Evolutionary conservation across 371 early-diverging fungal species (phyloP), one percentile per base, ranked within the genome.

Genomic region (Saksenaea vasiformis): DNA sequence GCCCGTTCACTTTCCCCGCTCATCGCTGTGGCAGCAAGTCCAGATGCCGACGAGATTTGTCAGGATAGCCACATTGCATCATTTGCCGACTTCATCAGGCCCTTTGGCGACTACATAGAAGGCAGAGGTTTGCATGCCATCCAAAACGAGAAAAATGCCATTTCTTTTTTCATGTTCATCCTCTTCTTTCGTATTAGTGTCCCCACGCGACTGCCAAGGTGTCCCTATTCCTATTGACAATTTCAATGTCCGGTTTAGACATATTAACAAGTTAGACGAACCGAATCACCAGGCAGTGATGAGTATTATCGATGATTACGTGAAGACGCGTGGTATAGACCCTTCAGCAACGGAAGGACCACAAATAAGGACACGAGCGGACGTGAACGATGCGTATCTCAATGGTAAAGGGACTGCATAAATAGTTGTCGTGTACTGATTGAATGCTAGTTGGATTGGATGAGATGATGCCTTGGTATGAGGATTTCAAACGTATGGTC

Each of bases 401-500:
- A 77, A 71, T 31, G 82, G 87, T 88, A 78, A 69, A 31, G 7
- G 75, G 41, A 8, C 17, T 43, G 58, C 53, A 35, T 39, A 14
- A n/a, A 58, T n/a, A 27, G 57, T 27, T 5, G 28, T 9, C 13
- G 2, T 22, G 24, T 58, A 24, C 3, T n/a, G 28, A 41, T 54
- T 56, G 24, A 13, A 24, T 47, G 22, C 7, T 69, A 85, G 83
- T 69, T 13, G 63, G 69, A 24, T 34, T 84, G 56, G 83, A 86
- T 53, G 72, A 78, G 1, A 56, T 83, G 37, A 90, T 90, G 35
- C 98, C 98, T n/a, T 96, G 97, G 97, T 97, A 92, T 78, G 68
- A 83, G 7, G 73, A 83, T 64, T 96, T 94, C 68, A 82, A 91
- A 36, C 78, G 90, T 37, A 72, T 85, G 24, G 78, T 93, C 58